Conservation (phyloP, 2,329 filamentous ascomycete genomes). For the Apiospora aurea region DNA sequence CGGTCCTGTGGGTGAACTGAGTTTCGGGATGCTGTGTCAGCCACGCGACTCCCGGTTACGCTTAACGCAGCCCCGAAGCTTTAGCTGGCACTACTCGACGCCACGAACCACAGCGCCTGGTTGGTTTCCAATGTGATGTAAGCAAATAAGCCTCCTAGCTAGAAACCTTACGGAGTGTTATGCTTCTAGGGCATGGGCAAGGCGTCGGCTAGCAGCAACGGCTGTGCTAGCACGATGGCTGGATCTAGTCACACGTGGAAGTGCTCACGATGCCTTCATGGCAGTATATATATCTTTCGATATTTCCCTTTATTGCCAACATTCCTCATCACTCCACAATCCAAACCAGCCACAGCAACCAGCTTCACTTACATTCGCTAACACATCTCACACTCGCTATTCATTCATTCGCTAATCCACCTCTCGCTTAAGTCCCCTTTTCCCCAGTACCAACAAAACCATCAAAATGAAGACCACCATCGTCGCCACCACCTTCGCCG, state of each 20-base stretch:
- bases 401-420: too few relatives aligned
- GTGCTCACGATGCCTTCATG: too few relatives aligned
- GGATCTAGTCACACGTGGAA: background rate
- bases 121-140: background rate
- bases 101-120: conserved; percentile 5
- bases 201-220: background rate
- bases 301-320: background rate
- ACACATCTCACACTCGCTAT: background rate
- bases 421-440: background rate
- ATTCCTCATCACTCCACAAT: background rate
- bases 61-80: conserved; percentile 8
- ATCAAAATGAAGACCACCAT: conserved; percentile 13
- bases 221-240: too few relatives aligned
- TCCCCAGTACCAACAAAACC: background rate
- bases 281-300: background rate
- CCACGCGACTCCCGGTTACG: background rate
- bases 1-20: background rate
- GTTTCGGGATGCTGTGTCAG: background rate
- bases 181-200: background rate
- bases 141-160: background rate
- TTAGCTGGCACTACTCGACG: background rate
- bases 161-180: background rate
- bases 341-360: conserved; percentile 1
- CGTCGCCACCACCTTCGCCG: background rate
- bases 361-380: background rate